Evolutionary conservation across 2,329 filamentous ascomycete genomes (phyloP), one percentile per base, ranked within the genome.

Genomic region (Diaporthe sp.): DNA sequence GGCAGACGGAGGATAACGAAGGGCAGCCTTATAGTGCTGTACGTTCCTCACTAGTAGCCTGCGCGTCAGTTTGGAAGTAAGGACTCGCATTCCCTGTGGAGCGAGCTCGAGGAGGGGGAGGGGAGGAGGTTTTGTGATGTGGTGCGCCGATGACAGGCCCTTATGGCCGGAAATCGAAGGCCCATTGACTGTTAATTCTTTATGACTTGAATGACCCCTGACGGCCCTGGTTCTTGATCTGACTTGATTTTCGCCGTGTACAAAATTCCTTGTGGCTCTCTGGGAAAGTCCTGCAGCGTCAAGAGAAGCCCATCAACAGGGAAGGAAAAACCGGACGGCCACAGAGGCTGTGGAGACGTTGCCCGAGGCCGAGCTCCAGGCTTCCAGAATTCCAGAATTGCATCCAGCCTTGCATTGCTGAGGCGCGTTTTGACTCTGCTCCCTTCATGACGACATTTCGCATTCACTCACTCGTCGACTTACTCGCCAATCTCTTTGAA

Each of bases 361-460:
- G 58, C 31, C 19, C 62, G 46, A 46, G 10, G 46, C 37, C 65
- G 65, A 42, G 65, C 49, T 69, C 31, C 22, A 55, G 49, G 65
- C 34, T 55, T 42, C 65, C 65, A 69, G 62, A 31, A 65, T 28
- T 42, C 31, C 65, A 69, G 49, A 55, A 69, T 55, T 69, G 49
- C 65, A 31, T 19, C 68, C 73, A 74, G 73, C 65, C 73, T 71
- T 42, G 73, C n/a, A 44, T 61, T 42, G 53, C 25, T 71, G 55
- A 55, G 59, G 49, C 61, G 37, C 53, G 55, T 58, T 69, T 61
- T 71, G 44, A 49, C 55, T 51, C 44, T 69, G 65, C 65, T 69
- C 34, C 34, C 39, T 53, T 71, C 73, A 74, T 74, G 73, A 74
- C 73, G 65, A 57, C 73, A 74, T 74, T 62, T 25, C 58, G 55